Evolutionary conservation across 345 rosid genomes (phyloP), one percentile per base, ranked within the genome.

Genomic region (Pistacia atlantica): DNA sequence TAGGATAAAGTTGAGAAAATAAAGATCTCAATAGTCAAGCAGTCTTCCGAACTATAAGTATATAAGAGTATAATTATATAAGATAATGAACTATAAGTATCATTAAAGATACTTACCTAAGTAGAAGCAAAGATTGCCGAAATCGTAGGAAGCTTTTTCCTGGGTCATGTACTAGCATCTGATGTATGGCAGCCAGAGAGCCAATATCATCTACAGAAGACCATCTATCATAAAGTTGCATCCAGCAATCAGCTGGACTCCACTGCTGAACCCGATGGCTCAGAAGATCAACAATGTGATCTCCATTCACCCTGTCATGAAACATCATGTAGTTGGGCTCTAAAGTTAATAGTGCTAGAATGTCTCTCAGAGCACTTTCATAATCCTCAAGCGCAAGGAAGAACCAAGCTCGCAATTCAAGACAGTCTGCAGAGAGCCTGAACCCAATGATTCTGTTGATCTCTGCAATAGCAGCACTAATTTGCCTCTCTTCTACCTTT

Each of bases 181-280:
- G 95, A 79, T 92, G 92, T 79, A 91, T 86, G 84, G 90, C 93
- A 74, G 98, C 93, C 77, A 95, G 84, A 28, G 97, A 92, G 37
- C 93, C 99, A 65, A 93, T 83, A 81, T 95, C 99, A 86, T 95
- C 99, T 5, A 93, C 97, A n/a, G 86, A 87, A 71, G 97, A 92
- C 99, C 99, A 95, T 78, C 90, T 80, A 17, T 92, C 97, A 65
- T 90, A 92, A 75, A 95, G 95, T 77, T 84, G 89, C 86, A 93
- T 84, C 98, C 99, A 95, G 80, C 95, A 93, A 72, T 91, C 96
- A 16, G 91, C 98, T 64, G 86, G 88, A 72, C 86, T 90, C 77
- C 86, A 77, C 64, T 75, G 86, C 71, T 73, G 88, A 82, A 75
- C 80, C 51, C 55, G 85, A 65, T 69, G 83, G 67, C 80, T 70